phyloP scores from a whole-genome alignment of 768 basidiomycete genomes.

The Leccinum boreale region DNA sequence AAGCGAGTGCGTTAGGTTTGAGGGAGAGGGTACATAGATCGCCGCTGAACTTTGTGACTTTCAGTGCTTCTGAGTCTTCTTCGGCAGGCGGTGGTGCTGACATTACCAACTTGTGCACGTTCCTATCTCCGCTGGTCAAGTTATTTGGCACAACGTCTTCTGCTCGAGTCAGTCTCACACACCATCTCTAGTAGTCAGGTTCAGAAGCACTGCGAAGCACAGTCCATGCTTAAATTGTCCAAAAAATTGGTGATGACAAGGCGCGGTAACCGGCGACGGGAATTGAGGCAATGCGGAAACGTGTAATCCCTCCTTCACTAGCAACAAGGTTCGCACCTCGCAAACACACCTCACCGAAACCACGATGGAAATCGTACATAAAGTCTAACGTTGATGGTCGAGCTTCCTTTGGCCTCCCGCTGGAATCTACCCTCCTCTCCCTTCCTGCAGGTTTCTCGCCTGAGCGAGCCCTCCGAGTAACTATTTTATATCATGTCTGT shows the following conservation, averaged over 20 bases:
- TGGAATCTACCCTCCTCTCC: constrained; percentile 12
- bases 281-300: constrained; percentile 31
- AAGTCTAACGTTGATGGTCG: constrained; percentile 15
- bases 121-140: background rate
- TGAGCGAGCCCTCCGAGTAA: constrained; percentile 12
- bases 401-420: constrained; percentile 11
- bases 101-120: constrained; percentile 3
- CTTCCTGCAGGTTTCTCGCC: constrained; percentile 13
- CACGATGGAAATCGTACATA: constrained; percentile 35
- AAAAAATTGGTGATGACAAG: constrained; percentile 18
- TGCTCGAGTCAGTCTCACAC: background rate
- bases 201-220: constrained; percentile 21
- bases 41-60: constrained; percentile 10
- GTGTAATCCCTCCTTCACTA: constrained; percentile 10
- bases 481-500: constrained; percentile 31
- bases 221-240: constrained; percentile 9
- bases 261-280: constrained; percentile 30
- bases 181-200: constrained; percentile 2
- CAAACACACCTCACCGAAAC: constrained; percentile 31
- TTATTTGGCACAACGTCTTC: background rate
- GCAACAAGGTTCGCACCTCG: constrained; percentile 18
- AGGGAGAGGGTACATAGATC: constrained; percentile 11
- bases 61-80: background rate
- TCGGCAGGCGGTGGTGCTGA: background rate
- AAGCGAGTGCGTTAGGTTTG: background rate